Conservation (phyloP, 169 alveolate genomes). For the Ichthyophthirius multifiliis region DNA sequence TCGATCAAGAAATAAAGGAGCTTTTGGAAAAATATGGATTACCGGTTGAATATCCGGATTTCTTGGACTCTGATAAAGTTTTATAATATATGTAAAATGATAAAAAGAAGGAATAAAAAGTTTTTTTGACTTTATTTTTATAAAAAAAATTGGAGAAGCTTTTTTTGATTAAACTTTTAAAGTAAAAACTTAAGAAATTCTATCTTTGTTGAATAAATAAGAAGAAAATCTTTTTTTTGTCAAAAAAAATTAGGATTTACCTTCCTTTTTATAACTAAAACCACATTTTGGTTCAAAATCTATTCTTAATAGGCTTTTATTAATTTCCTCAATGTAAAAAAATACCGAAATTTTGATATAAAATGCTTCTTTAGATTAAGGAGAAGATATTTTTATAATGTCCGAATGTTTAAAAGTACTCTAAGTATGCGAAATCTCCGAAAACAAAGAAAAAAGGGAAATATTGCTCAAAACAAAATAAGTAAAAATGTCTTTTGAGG, state of each 20-base stretch:
- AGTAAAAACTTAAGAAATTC: background rate
- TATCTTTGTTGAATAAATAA: background rate
- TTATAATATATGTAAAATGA: constrained; percentile 23
- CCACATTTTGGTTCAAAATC: constrained; percentile 41
- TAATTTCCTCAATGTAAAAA: constrained; percentile 20
- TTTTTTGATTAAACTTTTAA: background rate
- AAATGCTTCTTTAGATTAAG: constrained; percentile 11
- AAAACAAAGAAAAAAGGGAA: background rate
- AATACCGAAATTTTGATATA: background rate
- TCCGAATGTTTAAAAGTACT: constrained; percentile 8
- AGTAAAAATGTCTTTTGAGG: constrained; percentile 14
- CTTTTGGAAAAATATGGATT: constrained; percentile 9
- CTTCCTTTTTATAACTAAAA: too few species aligned
- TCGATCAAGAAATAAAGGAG: background rate
- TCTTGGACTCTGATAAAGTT: constrained; percentile 1
- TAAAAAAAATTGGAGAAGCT: background rate
- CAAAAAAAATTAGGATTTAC: background rate
- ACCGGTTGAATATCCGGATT: constrained; percentile 7
- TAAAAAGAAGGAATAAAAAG: constrained; percentile 19
- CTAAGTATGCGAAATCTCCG: constrained; percentile 3
- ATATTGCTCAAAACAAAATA: background rate
- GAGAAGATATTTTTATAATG: constrained; percentile 38
- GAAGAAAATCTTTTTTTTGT: background rate
- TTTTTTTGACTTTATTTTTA: background rate
- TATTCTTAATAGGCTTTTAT: constrained; percentile 37